phyloP scores from a whole-genome alignment of 495 filamentous ascomycete species.

The Hyaloscypha bicolor region DNA sequence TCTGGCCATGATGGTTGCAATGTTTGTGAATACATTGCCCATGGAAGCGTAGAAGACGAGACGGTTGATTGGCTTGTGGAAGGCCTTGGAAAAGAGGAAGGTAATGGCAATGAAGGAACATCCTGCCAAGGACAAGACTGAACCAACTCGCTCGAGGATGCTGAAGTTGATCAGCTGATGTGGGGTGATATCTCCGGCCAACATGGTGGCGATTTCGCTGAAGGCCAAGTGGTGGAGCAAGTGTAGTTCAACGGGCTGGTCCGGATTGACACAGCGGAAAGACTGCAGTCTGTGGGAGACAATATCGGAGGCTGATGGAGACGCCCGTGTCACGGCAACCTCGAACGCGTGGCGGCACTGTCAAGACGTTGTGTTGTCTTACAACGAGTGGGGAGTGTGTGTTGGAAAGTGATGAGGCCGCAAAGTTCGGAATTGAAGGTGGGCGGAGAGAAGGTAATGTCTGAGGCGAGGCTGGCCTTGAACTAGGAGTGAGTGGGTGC shows the following conservation, averaged over 20 bases:
- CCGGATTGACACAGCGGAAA: too few species aligned
- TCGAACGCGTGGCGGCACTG: neutral
- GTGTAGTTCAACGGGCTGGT: neutral
- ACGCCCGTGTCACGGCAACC: neutral
- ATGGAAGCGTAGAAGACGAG: constrained; percentile 84
- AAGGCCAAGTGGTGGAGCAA: neutral
- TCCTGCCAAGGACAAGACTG: constrained; percentile 71
- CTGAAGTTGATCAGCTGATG: constrained; percentile 30
- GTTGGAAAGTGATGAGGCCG: neutral
- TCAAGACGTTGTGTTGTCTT: neutral
- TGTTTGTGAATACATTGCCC: constrained; percentile 80
- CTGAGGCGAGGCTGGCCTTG: neutral
- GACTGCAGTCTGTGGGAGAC: neutral
- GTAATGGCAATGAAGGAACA: constrained; percentile 73
- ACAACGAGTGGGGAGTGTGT: neutral
- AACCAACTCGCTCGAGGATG: constrained; percentile 65
- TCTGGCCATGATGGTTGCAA: constrained; percentile 68
- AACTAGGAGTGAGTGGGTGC: neutral
- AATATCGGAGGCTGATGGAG: neutral
- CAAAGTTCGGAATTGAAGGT: neutral
- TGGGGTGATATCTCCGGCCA: constrained; percentile 24
- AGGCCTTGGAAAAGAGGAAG: constrained; percentile 60
- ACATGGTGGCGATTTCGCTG: constrained; percentile 22
- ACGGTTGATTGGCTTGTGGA: constrained; percentile 87
- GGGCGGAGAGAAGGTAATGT: neutral